A percentile compares a stretch with the other conserved stretches of the same genome.
Conservation (phyloP, 306 rosid genomes). For the Rosa rugosa region DNA sequence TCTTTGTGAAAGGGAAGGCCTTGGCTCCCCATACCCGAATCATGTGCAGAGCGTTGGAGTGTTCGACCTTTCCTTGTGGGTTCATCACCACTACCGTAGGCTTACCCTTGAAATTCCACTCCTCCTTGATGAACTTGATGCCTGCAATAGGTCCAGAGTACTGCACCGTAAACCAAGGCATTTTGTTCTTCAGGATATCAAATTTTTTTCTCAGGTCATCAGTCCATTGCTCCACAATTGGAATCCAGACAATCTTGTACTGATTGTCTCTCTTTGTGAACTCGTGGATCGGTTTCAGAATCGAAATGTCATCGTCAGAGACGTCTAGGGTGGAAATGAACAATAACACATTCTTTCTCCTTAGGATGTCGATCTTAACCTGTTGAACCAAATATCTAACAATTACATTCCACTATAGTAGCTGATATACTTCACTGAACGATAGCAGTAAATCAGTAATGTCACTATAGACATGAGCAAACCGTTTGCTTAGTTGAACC, state of each 20-base stretch:
- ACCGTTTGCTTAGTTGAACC: slow-evolving; percentile 49
- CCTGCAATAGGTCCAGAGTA: slow-evolving; percentile 32
- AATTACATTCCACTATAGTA: too few relatives aligned
- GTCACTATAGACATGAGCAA: neutral
- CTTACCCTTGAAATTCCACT: slow-evolving; percentile 51
- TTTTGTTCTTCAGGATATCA: slow-evolving; percentile 37
- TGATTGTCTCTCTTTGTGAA: slow-evolving; percentile 16
- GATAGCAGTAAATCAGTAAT: neutral
- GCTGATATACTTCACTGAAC: too few relatives aligned
- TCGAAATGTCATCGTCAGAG: slow-evolving; percentile 36
- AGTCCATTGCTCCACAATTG: slow-evolving; percentile 49
- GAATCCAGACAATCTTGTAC: slow-evolving; percentile 62
- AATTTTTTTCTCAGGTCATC: slow-evolving; percentile 42
- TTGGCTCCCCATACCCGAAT: slow-evolving; percentile 45
- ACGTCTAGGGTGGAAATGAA: slow-evolving; percentile 54
- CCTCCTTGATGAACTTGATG: slow-evolving; percentile 43
- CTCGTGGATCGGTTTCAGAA: slow-evolving; percentile 38
- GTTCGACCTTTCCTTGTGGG: slow-evolving; percentile 40
- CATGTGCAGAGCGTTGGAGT: slow-evolving; percentile 44
- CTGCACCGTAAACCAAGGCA: slow-evolving; percentile 55
- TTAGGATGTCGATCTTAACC: slow-evolving; percentile 40
- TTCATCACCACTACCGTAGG: slow-evolving; percentile 36
- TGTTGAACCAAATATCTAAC: neutral
- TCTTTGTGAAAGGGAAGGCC: slow-evolving; percentile 37
- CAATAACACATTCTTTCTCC: slow-evolving; percentile 42